These are phyloP conservation scores for Fusarium agapanthi DNA, from an alignment of 2,329 filamentous ascomycete genomes.

Conservation along the genomic window DNA sequence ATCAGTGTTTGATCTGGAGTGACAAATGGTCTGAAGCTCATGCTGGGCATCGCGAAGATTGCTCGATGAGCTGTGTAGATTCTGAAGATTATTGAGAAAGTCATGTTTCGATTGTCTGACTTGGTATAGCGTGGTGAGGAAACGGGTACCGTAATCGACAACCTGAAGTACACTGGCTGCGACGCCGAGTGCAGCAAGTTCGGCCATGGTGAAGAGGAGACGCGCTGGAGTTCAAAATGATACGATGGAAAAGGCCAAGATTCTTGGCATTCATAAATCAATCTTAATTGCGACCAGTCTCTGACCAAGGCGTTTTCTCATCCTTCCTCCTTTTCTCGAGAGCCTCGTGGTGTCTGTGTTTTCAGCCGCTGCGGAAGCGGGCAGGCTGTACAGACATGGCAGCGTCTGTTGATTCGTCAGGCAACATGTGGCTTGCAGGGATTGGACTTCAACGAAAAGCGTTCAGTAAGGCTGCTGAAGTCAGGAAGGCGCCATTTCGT, in stretches of 20 bases:
- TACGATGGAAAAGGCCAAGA: neutral
- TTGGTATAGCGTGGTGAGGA: neutral
- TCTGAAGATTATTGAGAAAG: neutral
- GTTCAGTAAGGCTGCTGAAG: too few relatives aligned
- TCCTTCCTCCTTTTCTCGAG: neutral
- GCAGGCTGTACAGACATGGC: neutral
- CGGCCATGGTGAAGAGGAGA: neutral
- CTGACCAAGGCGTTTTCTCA: neutral
- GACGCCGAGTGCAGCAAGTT: neutral
- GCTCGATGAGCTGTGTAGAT: neutral
- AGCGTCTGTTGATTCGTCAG: neutral
- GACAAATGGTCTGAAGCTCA: neutral
- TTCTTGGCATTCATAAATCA: neutral
- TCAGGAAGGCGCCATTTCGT: too few relatives aligned
- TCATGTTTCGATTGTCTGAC: neutral
- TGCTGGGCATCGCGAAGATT: neutral
- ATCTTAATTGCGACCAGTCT: neutral
- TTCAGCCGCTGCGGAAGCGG: neutral
- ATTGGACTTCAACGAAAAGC: too few relatives aligned
- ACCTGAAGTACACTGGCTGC: slow-evolving; percentile 7
- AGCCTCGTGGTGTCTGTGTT: neutral
- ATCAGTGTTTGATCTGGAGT: neutral
- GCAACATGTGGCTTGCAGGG: neutral
- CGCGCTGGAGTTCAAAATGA: too few relatives aligned
- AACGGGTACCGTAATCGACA: slow-evolving; percentile 12